These are phyloP conservation scores for Fusarium sp. DNA, from an alignment of 2,329 filamentous ascomycete species.

Conservation along the genomic window DNA sequence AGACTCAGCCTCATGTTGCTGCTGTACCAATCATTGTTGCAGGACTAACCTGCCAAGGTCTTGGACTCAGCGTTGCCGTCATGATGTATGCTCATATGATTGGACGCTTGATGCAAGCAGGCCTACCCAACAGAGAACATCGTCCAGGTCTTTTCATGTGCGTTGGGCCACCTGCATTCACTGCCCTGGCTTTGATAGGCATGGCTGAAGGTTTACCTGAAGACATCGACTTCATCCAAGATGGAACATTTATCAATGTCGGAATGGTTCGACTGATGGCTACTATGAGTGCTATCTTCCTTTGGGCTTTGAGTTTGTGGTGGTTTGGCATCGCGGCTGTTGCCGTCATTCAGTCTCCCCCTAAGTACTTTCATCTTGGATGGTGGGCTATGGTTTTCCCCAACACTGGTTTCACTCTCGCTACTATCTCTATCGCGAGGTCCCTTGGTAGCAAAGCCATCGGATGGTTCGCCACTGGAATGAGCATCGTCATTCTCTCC, in stretches of 20 bases:
- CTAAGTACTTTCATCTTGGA: conserved; percentile 65
- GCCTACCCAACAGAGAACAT: conserved; percentile 68
- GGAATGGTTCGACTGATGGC: conserved; percentile 57
- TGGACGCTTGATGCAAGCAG: conserved; percentile 71
- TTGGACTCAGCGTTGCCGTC: conserved; percentile 72
- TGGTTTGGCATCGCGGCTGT: conserved; percentile 58
- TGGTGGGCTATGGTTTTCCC: conserved; percentile 73
- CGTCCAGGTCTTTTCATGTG: conserved; percentile 78
- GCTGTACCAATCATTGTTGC: conserved; percentile 72
- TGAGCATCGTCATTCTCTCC: conserved; percentile 58
- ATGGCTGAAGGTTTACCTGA: conserved; percentile 62
- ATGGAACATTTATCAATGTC: conserved; percentile 51
- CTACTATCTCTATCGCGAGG: conserved; percentile 62
- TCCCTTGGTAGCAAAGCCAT: conserved; percentile 56
- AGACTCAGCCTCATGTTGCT: conserved; percentile 64
- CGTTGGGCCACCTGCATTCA: conserved; percentile 77
- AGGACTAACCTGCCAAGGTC: conserved; percentile 74
- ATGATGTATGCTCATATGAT: conserved; percentile 80
- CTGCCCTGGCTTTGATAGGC: conserved; percentile 73
- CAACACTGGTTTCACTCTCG: conserved; percentile 67
- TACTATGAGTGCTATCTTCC: conserved; percentile 60
- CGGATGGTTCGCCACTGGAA: conserved; percentile 58
- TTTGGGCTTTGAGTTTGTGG: conserved; percentile 72
- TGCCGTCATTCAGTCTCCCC: conserved; percentile 49
- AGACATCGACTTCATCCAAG: conserved; percentile 55